Evolutionary conservation across 129 eudicot genomes (phyloP).

Genomic region (Centaurea solstitialis): DNA sequence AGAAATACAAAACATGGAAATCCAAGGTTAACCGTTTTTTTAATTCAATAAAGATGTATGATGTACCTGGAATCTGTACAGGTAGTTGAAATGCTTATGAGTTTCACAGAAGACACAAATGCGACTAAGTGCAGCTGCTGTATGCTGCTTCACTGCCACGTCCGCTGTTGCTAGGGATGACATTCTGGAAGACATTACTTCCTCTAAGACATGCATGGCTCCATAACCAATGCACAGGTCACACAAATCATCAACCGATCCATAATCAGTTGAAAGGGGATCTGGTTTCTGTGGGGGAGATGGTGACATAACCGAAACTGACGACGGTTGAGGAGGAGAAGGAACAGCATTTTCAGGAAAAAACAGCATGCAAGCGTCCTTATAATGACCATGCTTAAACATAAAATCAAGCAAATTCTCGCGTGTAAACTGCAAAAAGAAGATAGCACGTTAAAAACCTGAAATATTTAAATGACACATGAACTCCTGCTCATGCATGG

Average conservation of each 20-base stretch:
- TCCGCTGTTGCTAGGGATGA: slow-evolving; percentile 41
- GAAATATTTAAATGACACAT: not conserved
- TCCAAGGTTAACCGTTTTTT: not conserved
- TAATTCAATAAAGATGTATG: not conserved
- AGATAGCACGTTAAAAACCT: slow-evolving; percentile 10
- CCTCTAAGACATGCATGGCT: slow-evolving; percentile 86
- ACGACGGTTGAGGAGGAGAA: slow-evolving; percentile 69
- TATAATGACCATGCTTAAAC: slow-evolving; percentile 90
- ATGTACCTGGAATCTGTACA: slow-evolving; percentile 82
- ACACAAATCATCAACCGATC: slow-evolving; percentile 84
- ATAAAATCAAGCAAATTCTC: slow-evolving; percentile 78
- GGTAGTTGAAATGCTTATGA: slow-evolving; percentile 87
- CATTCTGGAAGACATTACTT: slow-evolving; percentile 76
- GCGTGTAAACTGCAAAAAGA: slow-evolving; percentile 68
- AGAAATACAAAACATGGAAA: not conserved
- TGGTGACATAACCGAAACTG: slow-evolving; percentile 55
- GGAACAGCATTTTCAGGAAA: slow-evolving; percentile 84
- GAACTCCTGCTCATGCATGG: not conserved
- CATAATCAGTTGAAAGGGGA: slow-evolving; percentile 85
- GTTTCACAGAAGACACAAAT: slow-evolving; percentile 90
- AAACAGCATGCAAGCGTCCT: slow-evolving; percentile 85
- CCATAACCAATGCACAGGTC: slow-evolving; percentile 88
- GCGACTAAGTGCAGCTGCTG: slow-evolving; percentile 75
- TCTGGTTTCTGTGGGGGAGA: slow-evolving; percentile 91
- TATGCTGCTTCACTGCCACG: slow-evolving; percentile 60